These are phyloP conservation scores for Oryza brachyantha DNA, from an alignment of 176 grass and related monocot species.

Conservation along the genomic window DNA sequence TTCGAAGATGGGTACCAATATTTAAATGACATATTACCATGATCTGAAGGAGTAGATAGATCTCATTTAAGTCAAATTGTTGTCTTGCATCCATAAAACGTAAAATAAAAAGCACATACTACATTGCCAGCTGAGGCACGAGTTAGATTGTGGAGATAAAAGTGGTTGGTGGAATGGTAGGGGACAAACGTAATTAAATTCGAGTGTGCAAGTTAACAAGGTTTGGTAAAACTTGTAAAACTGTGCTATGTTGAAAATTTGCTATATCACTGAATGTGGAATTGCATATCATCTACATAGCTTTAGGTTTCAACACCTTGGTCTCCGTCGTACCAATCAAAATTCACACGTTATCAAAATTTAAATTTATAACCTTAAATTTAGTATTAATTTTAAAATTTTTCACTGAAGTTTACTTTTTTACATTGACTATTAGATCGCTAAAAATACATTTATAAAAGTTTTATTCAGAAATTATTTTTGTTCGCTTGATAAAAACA, in stretches of 20 bases:
- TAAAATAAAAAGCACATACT: not conserved
- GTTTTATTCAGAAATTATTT: too few species aligned
- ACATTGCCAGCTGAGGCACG: not conserved
- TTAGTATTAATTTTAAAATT: too few species aligned
- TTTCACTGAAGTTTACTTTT: too few species aligned
- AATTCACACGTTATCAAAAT: not conserved
- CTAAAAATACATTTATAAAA: too few species aligned
- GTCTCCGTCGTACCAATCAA: not conserved
- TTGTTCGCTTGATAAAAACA: too few species aligned
- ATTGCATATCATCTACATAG: not conserved
- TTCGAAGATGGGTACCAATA: not conserved
- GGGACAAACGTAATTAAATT: too few species aligned
- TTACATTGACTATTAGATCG: too few species aligned
- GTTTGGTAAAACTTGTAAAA: not conserved
- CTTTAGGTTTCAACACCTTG: not conserved
- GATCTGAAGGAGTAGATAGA: not conserved
- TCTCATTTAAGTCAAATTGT: not conserved
- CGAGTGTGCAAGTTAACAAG: not conserved
- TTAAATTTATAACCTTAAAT: too few species aligned
- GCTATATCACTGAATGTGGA: not conserved
- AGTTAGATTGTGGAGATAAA: not conserved
- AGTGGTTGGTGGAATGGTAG: not conserved
- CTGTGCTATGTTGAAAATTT: not conserved
- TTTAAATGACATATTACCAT: not conserved
- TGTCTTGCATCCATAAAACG: not conserved